A percentile compares a stretch with the other conserved stretches of the same genome.
phyloP scores from a whole-genome alignment of 2,329 filamentous ascomycete species.

The Paecilomyces niveus region DNA sequence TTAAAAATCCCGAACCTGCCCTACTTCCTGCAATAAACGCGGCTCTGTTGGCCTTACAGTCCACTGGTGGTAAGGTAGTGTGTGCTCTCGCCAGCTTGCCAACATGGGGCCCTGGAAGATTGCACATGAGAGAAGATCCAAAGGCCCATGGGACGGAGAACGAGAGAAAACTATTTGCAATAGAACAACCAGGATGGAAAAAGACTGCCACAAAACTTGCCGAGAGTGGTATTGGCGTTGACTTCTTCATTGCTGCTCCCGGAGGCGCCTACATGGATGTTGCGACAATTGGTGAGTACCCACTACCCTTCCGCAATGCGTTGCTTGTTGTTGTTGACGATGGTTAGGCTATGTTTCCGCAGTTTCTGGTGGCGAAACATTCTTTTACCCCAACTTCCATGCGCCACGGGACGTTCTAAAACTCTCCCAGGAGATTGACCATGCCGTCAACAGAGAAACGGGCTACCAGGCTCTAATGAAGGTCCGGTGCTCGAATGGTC shows the following conservation, averaged over 20 bases:
- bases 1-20: constrained; percentile 88
- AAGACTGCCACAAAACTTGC: constrained; percentile 85
- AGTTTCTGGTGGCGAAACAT: constrained; percentile 88
- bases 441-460: constrained; percentile 80
- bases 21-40: constrained; percentile 78
- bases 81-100: constrained; percentile 82
- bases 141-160: constrained; percentile 80
- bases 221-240: constrained; percentile 74
- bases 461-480: constrained; percentile 97
- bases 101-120: constrained; percentile 79
- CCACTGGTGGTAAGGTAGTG: constrained; percentile 86
- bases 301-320: constrained; percentile 9
- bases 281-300: constrained; percentile 71
- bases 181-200: constrained; percentile 81
- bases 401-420: constrained; percentile 77
- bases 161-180: constrained; percentile 85
- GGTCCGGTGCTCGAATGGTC: constrained; percentile 91
- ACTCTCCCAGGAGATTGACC: constrained; percentile 75
- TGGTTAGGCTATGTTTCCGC: constrained; percentile 67
- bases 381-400: constrained; percentile 96
- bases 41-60: constrained; percentile 72
- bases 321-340: constrained; percentile 4
- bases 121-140: constrained; percentile 81
- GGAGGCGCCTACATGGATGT: constrained; percentile 88
- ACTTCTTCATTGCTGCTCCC: constrained; percentile 91